These are phyloP conservation scores for Pezicula carpinea DNA, from an alignment of 2,329 filamentous ascomycete genomes.

Conservation along the genomic window DNA sequence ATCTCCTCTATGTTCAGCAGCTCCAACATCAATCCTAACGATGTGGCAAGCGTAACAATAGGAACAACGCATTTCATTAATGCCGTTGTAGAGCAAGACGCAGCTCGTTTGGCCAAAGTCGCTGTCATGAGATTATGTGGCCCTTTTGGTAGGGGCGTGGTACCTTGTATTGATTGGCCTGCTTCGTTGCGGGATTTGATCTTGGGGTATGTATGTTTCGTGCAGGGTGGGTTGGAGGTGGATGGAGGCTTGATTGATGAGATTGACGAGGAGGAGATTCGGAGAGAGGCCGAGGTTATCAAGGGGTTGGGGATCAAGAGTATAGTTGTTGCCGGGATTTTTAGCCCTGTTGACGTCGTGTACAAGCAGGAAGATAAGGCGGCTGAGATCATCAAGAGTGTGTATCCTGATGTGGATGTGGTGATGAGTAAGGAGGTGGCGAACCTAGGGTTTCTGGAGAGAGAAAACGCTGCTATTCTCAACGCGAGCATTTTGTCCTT, in stretches of 20 bases:
- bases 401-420: conserved; percentile 24
- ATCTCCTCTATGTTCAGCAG: conserved; percentile 17
- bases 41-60: conserved; percentile 15
- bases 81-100: conserved; percentile 50
- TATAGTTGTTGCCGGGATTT: conserved; percentile 46
- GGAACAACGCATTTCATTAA: conserved; percentile 52
- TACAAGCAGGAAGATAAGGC: conserved; percentile 42
- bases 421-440: conserved; percentile 49
- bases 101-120: conserved; percentile 41
- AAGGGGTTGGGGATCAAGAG: conserved; percentile 34
- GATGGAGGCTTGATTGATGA: conserved; percentile 12
- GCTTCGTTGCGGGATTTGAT: conserved; percentile 42
- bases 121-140: conserved; percentile 51
- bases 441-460: conserved; percentile 43
- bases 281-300: conserved; percentile 9
- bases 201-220: conserved; percentile 38
- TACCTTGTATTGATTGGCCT: conserved; percentile 45
- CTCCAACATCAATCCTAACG: conserved; percentile 26
- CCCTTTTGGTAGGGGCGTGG: conserved; percentile 39
- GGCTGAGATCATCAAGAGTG: conserved; percentile 8
- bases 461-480: conserved; percentile 59
- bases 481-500: conserved; percentile 56
- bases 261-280: conserved; percentile 10
- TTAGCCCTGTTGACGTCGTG: conserved; percentile 47
- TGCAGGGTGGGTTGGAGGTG: conserved; percentile 45